These are phyloP conservation scores for Pontederia crassipes DNA, from an alignment of 176 grass and related monocot genomes.

Conservation along the genomic window DNA sequence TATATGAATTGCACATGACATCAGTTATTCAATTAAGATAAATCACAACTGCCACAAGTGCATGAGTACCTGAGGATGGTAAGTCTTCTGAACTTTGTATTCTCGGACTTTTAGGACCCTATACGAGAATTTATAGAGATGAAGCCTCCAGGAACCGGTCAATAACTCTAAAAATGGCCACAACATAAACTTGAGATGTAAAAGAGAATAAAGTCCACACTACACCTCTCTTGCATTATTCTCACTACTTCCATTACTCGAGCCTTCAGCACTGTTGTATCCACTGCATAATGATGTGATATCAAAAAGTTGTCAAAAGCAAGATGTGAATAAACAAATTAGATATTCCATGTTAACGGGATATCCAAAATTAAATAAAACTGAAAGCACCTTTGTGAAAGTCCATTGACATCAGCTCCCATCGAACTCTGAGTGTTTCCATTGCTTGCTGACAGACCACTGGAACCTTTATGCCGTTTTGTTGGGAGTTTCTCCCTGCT, in stretches of 20 bases:
- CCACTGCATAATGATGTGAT: conserved; percentile 20
- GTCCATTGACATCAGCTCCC: not conserved
- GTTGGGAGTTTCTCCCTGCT: conserved; percentile 38
- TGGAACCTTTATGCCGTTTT: conserved; percentile 47
- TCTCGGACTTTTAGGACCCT: not conserved
- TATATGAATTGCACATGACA: too few species aligned
- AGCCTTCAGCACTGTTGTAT: conserved; percentile 59
- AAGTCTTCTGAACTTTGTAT: conserved; percentile 2
- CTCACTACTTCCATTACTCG: conserved; percentile 33
- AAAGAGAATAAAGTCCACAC: conserved; percentile 16
- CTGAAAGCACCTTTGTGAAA: conserved; percentile 23
- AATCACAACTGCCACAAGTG: not conserved
- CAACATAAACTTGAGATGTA: not conserved
- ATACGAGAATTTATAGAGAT: not conserved
- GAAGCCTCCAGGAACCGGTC: too few species aligned
- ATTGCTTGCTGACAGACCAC: conserved; percentile 34
- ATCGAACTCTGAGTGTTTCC: conserved; percentile 37
- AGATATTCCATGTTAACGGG: not conserved
- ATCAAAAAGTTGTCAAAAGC: conserved; percentile 4
- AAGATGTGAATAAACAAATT: not conserved
- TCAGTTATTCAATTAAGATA: too few species aligned
- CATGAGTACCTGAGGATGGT: conserved; percentile 3
- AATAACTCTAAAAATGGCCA: too few species aligned
- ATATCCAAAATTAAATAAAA: not conserved
- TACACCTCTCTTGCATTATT: conserved; percentile 31